phyloP scores from a whole-genome alignment of 2,329 filamentous ascomycete species.

The Apiospora koreana region DNA sequence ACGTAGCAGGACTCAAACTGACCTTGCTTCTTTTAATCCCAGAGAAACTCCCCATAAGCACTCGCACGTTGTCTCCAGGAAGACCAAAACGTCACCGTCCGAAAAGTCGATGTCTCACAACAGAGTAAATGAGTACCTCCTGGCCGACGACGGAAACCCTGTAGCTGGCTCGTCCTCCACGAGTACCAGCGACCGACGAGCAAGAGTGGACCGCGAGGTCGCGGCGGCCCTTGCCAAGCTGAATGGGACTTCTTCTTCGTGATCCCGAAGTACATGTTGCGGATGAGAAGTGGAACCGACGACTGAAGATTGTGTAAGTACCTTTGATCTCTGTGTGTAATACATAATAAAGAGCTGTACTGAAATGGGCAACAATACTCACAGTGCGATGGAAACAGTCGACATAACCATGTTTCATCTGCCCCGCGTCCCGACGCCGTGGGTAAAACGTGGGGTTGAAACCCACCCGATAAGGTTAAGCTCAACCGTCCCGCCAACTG shows the following conservation, averaged over 20 bases:
- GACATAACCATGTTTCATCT: not conserved
- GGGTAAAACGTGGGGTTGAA: not conserved
- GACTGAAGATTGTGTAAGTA: not conserved
- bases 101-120: not conserved
- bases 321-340: not conserved
- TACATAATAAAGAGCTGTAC: not conserved
- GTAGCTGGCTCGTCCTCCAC: not conserved
- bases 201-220: not conserved
- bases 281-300: not conserved
- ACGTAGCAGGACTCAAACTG: not conserved
- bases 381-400: not conserved
- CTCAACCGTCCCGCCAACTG: not conserved
- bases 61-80: not conserved
- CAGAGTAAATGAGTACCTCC: not conserved
- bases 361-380: not conserved
- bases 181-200: not conserved
- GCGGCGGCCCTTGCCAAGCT: not conserved
- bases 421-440: not conserved
- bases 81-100: not conserved
- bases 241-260: not conserved
- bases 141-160: not conserved
- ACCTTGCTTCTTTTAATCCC: fast-evolving
- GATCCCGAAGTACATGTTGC: not conserved
- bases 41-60: not conserved
- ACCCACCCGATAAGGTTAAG: not conserved